These are phyloP conservation scores for Plasmopara muralis DNA, from an alignment of 352 stramenopile genomes.

Conservation along the genomic window DNA sequence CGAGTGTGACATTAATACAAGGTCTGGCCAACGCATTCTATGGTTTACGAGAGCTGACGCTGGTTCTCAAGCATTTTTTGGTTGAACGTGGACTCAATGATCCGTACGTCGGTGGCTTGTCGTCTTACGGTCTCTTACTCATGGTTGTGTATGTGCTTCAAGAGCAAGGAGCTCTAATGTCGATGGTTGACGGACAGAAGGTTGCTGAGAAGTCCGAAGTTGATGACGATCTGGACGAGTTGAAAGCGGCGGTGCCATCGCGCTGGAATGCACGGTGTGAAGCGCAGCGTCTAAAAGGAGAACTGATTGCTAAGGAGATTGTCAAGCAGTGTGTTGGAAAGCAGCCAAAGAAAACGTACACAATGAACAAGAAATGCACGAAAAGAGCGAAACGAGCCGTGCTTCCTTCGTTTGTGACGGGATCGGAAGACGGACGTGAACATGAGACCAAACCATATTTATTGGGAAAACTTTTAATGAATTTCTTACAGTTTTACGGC, in stretches of 20 bases:
- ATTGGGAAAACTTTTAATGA: constrained; percentile 77
- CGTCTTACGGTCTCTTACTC: constrained; percentile 80
- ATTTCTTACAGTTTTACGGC: constrained; percentile 79
- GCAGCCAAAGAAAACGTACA: constrained; percentile 22
- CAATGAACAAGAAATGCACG: constrained; percentile 8
- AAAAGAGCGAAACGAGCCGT: constrained; percentile 28
- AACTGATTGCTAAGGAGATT: constrained; percentile 44
- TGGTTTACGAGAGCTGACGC: constrained; percentile 69
- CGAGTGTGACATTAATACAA: constrained; percentile 64
- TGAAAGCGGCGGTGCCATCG: constrained; percentile 12
- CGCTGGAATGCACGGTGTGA: constrained; percentile 33
- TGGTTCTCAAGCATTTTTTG: constrained; percentile 89
- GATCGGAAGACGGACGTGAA: constrained; percentile 16
- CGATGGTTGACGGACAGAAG: constrained; percentile 13
- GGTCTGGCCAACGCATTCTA: constrained; percentile 63
- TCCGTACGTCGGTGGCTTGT: constrained; percentile 85
- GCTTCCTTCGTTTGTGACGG: constrained; percentile 32
- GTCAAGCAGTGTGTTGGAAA: constrained; percentile 35
- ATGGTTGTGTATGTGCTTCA: constrained; percentile 70
- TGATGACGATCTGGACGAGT: constrained; percentile 18
- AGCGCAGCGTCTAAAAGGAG: constrained; percentile 40
- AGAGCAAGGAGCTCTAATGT: constrained; percentile 49
- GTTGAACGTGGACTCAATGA: constrained; percentile 84
- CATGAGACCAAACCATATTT: constrained; percentile 44
- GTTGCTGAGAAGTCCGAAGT: constrained; percentile 5